These are phyloP conservation scores for Blastomyces percursus DNA, from an alignment of 2,329 filamentous ascomycete species.

Conservation along the genomic window DNA sequence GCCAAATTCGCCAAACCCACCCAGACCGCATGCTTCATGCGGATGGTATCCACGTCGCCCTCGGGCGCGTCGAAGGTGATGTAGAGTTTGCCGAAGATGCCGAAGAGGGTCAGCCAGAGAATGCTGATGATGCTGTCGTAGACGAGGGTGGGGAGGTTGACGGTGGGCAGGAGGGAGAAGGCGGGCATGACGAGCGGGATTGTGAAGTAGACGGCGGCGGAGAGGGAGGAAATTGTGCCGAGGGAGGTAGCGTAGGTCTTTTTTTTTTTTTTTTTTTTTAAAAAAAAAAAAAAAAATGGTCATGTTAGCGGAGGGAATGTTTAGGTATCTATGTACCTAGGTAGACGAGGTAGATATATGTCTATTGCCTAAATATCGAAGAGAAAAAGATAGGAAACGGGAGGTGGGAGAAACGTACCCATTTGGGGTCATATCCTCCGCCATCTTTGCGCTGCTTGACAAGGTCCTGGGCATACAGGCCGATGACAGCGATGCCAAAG, in stretches of 20 bases:
- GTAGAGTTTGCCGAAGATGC: slow-evolving; percentile 72
- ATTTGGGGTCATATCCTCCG: slow-evolving; percentile 52
- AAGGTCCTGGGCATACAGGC: slow-evolving; percentile 65
- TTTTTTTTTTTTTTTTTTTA: neutral
- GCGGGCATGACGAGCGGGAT: slow-evolving; percentile 42
- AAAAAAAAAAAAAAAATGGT: too few species aligned
- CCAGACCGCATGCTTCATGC: slow-evolving; percentile 85
- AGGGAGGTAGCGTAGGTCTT: slow-evolving; percentile 63
- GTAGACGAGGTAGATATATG: neutral
- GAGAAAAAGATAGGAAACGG: neutral
- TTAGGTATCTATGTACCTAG: neutral
- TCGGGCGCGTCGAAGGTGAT: slow-evolving; percentile 38
- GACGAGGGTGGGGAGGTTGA: slow-evolving; percentile 40
- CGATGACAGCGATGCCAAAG: slow-evolving; percentile 64
- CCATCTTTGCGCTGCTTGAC: slow-evolving; percentile 41
- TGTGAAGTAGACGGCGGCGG: slow-evolving; percentile 54
- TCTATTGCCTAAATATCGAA: neutral
- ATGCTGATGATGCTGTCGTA: slow-evolving; percentile 66
- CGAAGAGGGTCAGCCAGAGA: slow-evolving; percentile 72
- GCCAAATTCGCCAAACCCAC: slow-evolving; percentile 63
- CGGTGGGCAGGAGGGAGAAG: slow-evolving; percentile 19
- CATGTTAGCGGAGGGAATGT: too few species aligned
- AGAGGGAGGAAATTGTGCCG: slow-evolving; percentile 54
- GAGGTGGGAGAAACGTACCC: slow-evolving; percentile 42
- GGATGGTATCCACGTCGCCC: slow-evolving; percentile 46